Conservation (phyloP, 2,329 filamentous ascomycete genomes). For the Penicillium brevicompactum region DNA sequence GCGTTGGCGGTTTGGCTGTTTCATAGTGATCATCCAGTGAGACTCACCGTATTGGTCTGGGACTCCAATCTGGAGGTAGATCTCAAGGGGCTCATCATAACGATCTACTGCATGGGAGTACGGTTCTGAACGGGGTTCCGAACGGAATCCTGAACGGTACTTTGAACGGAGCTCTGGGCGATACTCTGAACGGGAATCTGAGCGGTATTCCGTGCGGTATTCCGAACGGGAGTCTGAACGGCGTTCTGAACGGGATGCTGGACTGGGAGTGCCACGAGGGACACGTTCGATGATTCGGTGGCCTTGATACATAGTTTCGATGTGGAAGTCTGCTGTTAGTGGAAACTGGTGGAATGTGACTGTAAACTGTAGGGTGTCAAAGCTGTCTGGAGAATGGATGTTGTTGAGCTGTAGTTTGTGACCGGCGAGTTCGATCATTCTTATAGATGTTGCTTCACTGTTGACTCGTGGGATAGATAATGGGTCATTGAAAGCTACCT, state of each 20-base stretch:
- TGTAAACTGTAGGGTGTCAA: not conserved
- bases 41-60: not conserved
- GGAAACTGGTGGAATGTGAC: not conserved
- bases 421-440: not conserved
- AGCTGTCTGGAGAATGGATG: not conserved
- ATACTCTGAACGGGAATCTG: too few species aligned
- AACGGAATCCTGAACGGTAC: not conserved
- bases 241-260: not conserved
- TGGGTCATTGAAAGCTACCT: not conserved
- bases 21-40: slow-evolving; percentile 2
- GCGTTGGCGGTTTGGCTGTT: not conserved
- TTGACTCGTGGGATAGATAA: not conserved
- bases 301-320: not conserved
- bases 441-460: not conserved
- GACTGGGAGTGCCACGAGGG: too few species aligned
- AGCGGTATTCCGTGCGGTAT: too few species aligned
- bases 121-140: too few species aligned
- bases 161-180: too few species aligned
- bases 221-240: too few species aligned
- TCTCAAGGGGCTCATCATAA: not conserved
- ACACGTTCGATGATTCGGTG: not conserved
- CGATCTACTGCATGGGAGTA: too few species aligned
- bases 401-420: not conserved
- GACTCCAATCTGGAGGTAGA: not conserved
- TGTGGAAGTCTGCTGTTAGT: not conserved